Evolutionary conservation across 768 basidiomycete species (phyloP).

Genomic region (Phallus indusiatus): DNA sequence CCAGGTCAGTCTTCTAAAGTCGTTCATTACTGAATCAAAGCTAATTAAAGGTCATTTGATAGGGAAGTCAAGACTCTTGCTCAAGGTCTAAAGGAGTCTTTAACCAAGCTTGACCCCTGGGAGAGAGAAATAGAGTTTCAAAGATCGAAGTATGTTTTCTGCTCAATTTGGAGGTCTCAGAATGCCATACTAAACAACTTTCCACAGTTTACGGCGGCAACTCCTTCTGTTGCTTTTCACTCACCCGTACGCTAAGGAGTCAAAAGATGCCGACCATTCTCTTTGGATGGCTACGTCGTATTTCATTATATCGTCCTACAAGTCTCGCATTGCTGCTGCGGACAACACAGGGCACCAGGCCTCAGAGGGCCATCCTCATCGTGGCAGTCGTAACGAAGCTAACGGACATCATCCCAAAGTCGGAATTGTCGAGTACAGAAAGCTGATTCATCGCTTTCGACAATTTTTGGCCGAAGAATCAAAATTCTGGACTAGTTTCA

Average conservation of each 20-base stretch:
- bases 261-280: slow-evolving; percentile 71
- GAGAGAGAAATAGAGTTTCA: slow-evolving; percentile 80
- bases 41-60: slow-evolving; percentile 4
- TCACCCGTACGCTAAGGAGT: slow-evolving; percentile 61
- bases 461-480: slow-evolving; percentile 87
- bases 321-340: slow-evolving; percentile 57
- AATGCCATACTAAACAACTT: slow-evolving; percentile 4
- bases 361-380: neutral
- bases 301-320: slow-evolving; percentile 74
- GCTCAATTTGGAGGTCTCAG: neutral
- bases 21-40: slow-evolving; percentile 7
- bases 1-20: slow-evolving; percentile 21
- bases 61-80: slow-evolving; percentile 78
- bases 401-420: slow-evolving; percentile 32
- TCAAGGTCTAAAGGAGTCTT: slow-evolving; percentile 62
- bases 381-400: slow-evolving; percentile 24
- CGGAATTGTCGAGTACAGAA: slow-evolving; percentile 75
- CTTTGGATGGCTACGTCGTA: slow-evolving; percentile 94
- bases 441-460: slow-evolving; percentile 78
- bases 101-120: slow-evolving; percentile 70
- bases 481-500: slow-evolving; percentile 80
- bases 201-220: slow-evolving; percentile 52
- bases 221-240: slow-evolving; percentile 62
- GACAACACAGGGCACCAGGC: slow-evolving; percentile 31
- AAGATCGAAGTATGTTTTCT: slow-evolving; percentile 64